phyloP scores from a whole-genome alignment of 306 rosid species.

The Leucaena leucocephala region DNA sequence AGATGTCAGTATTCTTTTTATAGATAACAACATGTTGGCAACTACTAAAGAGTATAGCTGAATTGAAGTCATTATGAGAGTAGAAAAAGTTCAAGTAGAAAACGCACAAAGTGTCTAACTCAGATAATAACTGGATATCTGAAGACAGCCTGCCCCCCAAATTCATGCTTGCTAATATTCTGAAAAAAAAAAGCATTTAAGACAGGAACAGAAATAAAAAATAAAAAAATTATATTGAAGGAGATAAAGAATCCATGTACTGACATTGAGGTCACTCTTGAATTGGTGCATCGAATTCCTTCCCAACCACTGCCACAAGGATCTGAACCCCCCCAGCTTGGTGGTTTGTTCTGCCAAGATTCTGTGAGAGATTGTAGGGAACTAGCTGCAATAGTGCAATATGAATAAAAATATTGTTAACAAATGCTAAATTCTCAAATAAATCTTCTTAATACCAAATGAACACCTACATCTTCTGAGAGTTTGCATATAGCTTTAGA shows the following conservation, averaged over 20 bases:
- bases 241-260: slow-evolving; percentile 30
- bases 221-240: not conserved
- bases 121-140: slow-evolving; percentile 50
- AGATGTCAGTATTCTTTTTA: not conserved
- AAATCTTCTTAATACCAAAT: not conserved
- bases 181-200: slow-evolving; percentile 31
- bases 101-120: slow-evolving; percentile 54
- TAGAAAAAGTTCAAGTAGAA: slow-evolving; percentile 26
- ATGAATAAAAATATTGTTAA: slow-evolving; percentile 14
- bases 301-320: slow-evolving; percentile 53
- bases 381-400: slow-evolving; percentile 35
- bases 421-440: slow-evolving; percentile 11
- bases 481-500: slow-evolving; percentile 8
- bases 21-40: not conserved
- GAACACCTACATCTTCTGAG: not conserved
- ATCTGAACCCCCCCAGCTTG: slow-evolving; percentile 50
- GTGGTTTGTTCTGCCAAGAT: slow-evolving; percentile 50
- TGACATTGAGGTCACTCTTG: slow-evolving; percentile 48
- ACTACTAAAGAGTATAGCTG: not conserved
- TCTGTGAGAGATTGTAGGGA: slow-evolving; percentile 38
- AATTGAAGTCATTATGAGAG: slow-evolving; percentile 4
- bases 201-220: slow-evolving; percentile 4
- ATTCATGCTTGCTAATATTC: slow-evolving; percentile 47
- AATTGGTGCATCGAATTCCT: slow-evolving; percentile 46
- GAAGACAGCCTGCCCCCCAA: slow-evolving; percentile 56